Evolutionary conservation across 2,329 filamentous ascomycete species (phyloP).

Genomic region (Ploettnerulaceae sp.): DNA sequence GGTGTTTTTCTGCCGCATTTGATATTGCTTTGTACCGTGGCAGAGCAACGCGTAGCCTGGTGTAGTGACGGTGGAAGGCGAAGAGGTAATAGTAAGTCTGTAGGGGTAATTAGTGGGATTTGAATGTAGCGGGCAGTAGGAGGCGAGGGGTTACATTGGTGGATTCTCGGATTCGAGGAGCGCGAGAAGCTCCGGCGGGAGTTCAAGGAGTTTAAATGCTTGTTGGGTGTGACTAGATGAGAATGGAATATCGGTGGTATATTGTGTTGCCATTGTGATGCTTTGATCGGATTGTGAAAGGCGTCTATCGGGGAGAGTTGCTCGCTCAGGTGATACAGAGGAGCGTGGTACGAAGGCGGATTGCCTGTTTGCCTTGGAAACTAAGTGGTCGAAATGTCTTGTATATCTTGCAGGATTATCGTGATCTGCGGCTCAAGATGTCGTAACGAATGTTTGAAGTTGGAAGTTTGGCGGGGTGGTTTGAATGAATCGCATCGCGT

Average conservation of each 20-base stretch:
- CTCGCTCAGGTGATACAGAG: background rate
- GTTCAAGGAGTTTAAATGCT: conserved; percentile 57
- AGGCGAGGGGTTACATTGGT: conserved; percentile 13
- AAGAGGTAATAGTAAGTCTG: conserved; percentile 35
- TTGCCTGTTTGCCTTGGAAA: too few relatives aligned
- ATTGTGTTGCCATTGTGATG: conserved; percentile 31
- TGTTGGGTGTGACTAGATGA: conserved; percentile 44
- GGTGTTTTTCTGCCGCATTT: conserved; percentile 61
- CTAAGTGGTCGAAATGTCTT: background rate
- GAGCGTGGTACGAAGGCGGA: too few relatives aligned
- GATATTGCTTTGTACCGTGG: conserved; percentile 49
- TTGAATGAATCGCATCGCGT: conserved; percentile 8
- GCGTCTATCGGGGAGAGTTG: background rate
- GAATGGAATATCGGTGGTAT: conserved; percentile 44
- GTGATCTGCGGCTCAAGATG: background rate
- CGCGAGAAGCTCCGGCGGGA: conserved; percentile 53
- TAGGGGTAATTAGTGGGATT: background rate
- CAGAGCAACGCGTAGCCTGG: conserved; percentile 49
- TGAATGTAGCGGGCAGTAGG: conserved; percentile 1
- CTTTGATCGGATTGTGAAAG: background rate
- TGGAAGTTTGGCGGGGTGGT: conserved; percentile 22
- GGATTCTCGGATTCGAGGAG: conserved; percentile 44
- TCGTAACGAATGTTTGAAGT: conserved; percentile 15
- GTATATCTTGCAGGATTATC: background rate
- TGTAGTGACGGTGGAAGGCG: conserved; percentile 27